phyloP scores from a whole-genome alignment of 805 yeast species.

The Candida nonsorbophila region DNA sequence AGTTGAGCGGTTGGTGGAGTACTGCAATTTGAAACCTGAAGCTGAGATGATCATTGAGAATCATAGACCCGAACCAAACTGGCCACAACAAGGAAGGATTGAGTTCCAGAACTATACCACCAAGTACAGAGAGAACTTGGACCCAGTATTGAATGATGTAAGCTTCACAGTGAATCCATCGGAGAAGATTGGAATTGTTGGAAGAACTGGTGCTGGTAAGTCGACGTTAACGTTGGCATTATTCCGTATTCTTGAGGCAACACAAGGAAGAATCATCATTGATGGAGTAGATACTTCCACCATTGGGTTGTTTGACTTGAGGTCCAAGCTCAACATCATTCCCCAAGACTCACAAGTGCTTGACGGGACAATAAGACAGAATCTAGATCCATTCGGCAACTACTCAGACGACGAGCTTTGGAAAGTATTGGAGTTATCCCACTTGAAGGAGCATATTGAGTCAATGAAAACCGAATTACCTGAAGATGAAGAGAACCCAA shows the following conservation, averaged over 20 bases:
- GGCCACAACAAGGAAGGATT: slow-evolving; percentile 75
- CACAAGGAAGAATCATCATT: slow-evolving; percentile 62
- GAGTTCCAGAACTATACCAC: slow-evolving; percentile 72
- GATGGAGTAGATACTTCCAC: slow-evolving; percentile 63
- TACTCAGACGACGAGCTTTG: slow-evolving; percentile 77
- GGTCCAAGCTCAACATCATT: slow-evolving; percentile 75
- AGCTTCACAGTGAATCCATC: slow-evolving; percentile 57
- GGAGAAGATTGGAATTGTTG: slow-evolving; percentile 93
- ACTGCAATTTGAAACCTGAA: slow-evolving; percentile 35
- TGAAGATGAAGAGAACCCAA: slow-evolving; percentile 10
- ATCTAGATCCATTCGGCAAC: slow-evolving; percentile 74
- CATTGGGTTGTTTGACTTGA: slow-evolving; percentile 72
- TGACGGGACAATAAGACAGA: slow-evolving; percentile 80
- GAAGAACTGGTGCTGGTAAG: slow-evolving; percentile 96
- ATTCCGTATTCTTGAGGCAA: slow-evolving; percentile 79
- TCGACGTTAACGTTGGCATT: slow-evolving; percentile 79
- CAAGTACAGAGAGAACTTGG: slow-evolving; percentile 76
- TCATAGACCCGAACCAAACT: slow-evolving; percentile 35
- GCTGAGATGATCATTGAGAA: slow-evolving; percentile 38
- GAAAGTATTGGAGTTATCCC: slow-evolving; percentile 74
- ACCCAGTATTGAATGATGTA: slow-evolving; percentile 69
- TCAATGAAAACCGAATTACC: slow-evolving; percentile 41
- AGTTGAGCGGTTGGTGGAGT: slow-evolving; percentile 33
- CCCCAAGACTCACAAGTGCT: slow-evolving; percentile 94
- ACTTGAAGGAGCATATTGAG: slow-evolving; percentile 61